These are phyloP conservation scores for Vigna hirtella DNA, from an alignment of 306 rosid species.

Conservation along the genomic window DNA sequence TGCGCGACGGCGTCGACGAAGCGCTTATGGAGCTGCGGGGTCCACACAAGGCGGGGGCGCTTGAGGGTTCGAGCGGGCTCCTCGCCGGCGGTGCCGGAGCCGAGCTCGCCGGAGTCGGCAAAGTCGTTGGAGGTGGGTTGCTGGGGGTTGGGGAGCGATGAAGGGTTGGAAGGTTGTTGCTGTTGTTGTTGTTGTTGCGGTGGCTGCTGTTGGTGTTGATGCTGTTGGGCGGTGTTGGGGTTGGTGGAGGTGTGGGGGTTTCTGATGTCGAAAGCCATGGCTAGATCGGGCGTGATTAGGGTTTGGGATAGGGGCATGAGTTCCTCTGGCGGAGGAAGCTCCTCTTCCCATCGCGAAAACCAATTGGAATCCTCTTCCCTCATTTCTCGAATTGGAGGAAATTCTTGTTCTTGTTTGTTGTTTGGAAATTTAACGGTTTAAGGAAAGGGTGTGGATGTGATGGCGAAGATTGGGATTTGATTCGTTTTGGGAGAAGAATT, in stretches of 20 bases:
- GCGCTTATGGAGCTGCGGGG: constrained; percentile 96
- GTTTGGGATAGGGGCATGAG: constrained; percentile 93
- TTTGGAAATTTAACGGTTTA: neutral
- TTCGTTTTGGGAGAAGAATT: constrained; percentile 18
- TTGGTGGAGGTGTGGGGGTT: constrained; percentile 50
- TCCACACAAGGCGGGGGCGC: constrained; percentile 95
- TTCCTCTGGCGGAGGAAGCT: constrained; percentile 81
- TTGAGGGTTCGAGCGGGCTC: constrained; percentile 96
- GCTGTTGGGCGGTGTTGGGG: constrained; percentile 33
- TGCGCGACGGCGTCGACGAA: constrained; percentile 97
- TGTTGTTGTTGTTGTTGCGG: constrained; percentile 44
- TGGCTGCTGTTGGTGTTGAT: neutral
- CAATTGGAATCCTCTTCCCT: constrained; percentile 92
- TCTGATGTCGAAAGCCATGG: constrained; percentile 85
- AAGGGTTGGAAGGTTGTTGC: constrained; percentile 47
- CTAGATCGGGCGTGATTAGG: constrained; percentile 97
- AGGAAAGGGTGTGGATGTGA: neutral
- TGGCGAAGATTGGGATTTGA: constrained; percentile 37
- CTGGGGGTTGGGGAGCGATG: constrained; percentile 48
- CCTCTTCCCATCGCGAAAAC: constrained; percentile 90
- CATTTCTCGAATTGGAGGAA: constrained; percentile 51
- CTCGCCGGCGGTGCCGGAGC: constrained; percentile 85
- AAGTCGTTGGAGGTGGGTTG: constrained; percentile 77
- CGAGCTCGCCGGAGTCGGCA: constrained; percentile 83
- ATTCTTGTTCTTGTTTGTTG: neutral